These are phyloP conservation scores for Ganoderma lucidum DNA, from an alignment of 1,284 basidiomycete species.

Conservation along the genomic window DNA sequence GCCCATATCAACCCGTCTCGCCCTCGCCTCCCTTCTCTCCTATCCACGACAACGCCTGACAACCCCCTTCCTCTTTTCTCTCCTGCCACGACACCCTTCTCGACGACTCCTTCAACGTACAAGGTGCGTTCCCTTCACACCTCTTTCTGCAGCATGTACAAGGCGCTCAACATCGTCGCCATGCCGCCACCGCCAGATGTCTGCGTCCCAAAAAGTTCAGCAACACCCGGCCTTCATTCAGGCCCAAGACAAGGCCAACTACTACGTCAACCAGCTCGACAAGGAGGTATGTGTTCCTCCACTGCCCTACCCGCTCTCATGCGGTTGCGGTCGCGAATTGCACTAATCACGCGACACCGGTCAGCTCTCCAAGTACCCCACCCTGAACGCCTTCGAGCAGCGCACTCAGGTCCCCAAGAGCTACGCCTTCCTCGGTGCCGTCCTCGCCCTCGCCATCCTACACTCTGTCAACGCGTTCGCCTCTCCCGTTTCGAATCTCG, in stretches of 20 bases:
- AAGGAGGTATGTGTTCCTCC: constrained; percentile 76
- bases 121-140: constrained; percentile 26
- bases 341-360: constrained; percentile 33
- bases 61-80: constrained; percentile 23
- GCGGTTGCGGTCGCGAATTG: background rate
- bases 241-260: constrained; percentile 77
- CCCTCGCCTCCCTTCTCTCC: constrained; percentile 30
- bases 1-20: constrained; percentile 51
- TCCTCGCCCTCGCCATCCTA: constrained; percentile 70
- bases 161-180: constrained; percentile 22
- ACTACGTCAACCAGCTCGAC: constrained; percentile 88
- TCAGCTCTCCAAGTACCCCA: constrained; percentile 92
- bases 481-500: constrained; percentile 82
- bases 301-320: constrained; percentile 7
- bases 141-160: background rate
- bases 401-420: constrained; percentile 94
- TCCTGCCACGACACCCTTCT: constrained; percentile 11
- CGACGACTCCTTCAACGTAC: constrained; percentile 29
- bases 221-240: constrained; percentile 88
- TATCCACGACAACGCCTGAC: constrained; percentile 30
- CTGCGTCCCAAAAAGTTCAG: constrained; percentile 77
- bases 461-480: constrained; percentile 87
- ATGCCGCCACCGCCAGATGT: constrained; percentile 61
- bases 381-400: constrained; percentile 85
- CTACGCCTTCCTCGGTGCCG: constrained; percentile 84